A percentile compares a stretch with the other conserved stretches of the same genome.
Evolutionary conservation across 805 yeast species (phyloP).

Genomic region (Cyberlindnera lachancei): DNA sequence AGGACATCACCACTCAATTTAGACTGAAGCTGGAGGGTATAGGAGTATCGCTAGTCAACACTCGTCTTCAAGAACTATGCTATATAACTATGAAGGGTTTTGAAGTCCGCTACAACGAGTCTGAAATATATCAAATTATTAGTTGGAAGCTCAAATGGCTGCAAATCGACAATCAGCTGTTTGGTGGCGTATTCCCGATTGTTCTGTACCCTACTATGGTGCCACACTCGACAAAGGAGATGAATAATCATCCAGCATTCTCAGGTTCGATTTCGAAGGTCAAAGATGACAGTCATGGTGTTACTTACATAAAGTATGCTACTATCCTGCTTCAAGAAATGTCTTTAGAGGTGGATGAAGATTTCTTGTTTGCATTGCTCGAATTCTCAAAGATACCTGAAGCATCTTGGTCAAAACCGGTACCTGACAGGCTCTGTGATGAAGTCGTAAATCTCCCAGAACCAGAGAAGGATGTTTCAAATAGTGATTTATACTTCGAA

Average conservation of each 20-base stretch:
- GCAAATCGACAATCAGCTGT: conserved; percentile 87
- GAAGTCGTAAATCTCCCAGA: conserved; percentile 60
- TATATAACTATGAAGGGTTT: conserved; percentile 78
- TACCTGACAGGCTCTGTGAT: conserved; percentile 52
- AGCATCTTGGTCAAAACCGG: conserved; percentile 56
- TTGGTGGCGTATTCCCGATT: conserved; percentile 84
- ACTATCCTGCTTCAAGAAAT: conserved; percentile 84
- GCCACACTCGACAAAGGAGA: conserved; percentile 75
- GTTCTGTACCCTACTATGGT: conserved; percentile 83
- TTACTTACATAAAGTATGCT: conserved; percentile 83
- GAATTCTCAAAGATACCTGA: conserved; percentile 81
- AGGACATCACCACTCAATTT: conserved; percentile 31
- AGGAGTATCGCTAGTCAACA: conserved; percentile 78
- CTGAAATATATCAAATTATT: conserved; percentile 75
- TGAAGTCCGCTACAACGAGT: conserved; percentile 73
- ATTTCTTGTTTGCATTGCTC: conserved; percentile 71
- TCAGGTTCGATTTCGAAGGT: conserved; percentile 79
- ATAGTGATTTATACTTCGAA: conserved; percentile 84
- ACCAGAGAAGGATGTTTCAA: conserved; percentile 47
- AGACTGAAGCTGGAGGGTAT: conserved; percentile 71
- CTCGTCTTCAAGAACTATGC: conserved; percentile 66
- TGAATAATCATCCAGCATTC: conserved; percentile 84
- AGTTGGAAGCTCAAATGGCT: conserved; percentile 87
- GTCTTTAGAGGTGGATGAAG: conserved; percentile 91
- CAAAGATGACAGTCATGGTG: conserved; percentile 88